A percentile compares a stretch with the other conserved stretches of the same genome.
Evolutionary conservation across 495 filamentous ascomycete genomes (phyloP).

Genomic region (Xylaria venustula): DNA sequence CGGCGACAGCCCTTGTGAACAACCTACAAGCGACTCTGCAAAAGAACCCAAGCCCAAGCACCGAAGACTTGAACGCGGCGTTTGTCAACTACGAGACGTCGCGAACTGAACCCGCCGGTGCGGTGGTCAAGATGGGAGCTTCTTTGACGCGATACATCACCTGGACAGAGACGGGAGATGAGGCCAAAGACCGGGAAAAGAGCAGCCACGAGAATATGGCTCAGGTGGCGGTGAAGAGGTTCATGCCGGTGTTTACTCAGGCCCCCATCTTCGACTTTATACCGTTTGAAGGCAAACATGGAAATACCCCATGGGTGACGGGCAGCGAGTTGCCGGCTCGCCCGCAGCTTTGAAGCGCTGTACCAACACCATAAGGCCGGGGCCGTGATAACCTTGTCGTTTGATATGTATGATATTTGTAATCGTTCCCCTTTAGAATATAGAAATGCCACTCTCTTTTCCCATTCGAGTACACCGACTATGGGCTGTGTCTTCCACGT

Average conservation of each 20-base stretch:
- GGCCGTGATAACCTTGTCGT: neutral
- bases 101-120: neutral
- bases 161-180: conserved; percentile 4
- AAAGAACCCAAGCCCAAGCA: neutral
- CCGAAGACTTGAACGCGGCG: conserved; percentile 8
- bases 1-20: conserved; percentile 41
- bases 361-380: neutral
- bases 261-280: conserved; percentile 14
- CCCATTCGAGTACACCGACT: too few species aligned
- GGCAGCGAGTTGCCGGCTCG: neutral
- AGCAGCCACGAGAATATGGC: neutral
- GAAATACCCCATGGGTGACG: conserved; percentile 6
- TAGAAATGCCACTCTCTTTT: too few species aligned
- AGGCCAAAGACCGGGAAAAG: conserved; percentile 7
- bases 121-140: neutral
- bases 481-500: too few species aligned
- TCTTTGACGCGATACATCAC: conserved; percentile 11
- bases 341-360: neutral
- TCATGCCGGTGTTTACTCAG: neutral
- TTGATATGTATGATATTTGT: neutral
- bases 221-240: neutral
- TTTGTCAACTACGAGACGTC: conserved; percentile 12
- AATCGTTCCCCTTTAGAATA: too few species aligned
- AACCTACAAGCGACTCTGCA: conserved; percentile 17
- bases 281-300: conserved; percentile 8